phyloP scores from a whole-genome alignment of 768 basidiomycete species.

The Holtermanniella nyarrowii region DNA sequence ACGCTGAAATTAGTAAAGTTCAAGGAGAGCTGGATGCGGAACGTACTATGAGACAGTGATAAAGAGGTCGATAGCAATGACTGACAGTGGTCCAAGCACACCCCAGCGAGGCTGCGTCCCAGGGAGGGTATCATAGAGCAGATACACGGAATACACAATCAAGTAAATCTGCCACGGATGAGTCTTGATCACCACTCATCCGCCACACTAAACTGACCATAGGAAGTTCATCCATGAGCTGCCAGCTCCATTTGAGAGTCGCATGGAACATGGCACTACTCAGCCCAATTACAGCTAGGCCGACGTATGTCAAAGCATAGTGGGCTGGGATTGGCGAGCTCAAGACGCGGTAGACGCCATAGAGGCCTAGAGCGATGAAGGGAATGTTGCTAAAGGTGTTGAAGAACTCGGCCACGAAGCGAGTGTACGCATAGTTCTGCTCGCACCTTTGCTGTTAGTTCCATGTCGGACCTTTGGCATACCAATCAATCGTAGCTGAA shows the following conservation, averaged over 20 bases:
- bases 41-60: constrained; percentile 69
- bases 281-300: constrained; percentile 59
- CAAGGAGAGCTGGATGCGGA: not conserved
- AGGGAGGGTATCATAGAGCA: constrained; percentile 9
- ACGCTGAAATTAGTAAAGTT: constrained; percentile 43
- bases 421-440: constrained; percentile 68
- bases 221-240: constrained; percentile 66
- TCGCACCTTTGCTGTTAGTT: constrained; percentile 38
- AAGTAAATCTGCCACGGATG: constrained; percentile 47
- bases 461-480: not conserved
- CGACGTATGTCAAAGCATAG: constrained; percentile 39
- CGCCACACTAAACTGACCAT: constrained; percentile 46
- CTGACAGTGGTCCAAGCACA: constrained; percentile 12
- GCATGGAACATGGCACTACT: constrained; percentile 73
- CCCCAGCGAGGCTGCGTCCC: constrained; percentile 19
- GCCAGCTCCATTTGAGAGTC: constrained; percentile 62
- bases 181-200: not conserved
- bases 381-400: constrained; percentile 66
- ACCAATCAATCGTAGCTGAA: constrained; percentile 36
- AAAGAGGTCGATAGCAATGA: constrained; percentile 49
- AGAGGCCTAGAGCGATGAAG: constrained; percentile 50
- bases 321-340: constrained; percentile 41
- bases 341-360: constrained; percentile 42
- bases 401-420: constrained; percentile 65
- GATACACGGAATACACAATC: constrained; percentile 45